Evolutionary conservation across 2,329 filamentous ascomycete species (phyloP).

Genomic region (Byssothecium circinans): DNA sequence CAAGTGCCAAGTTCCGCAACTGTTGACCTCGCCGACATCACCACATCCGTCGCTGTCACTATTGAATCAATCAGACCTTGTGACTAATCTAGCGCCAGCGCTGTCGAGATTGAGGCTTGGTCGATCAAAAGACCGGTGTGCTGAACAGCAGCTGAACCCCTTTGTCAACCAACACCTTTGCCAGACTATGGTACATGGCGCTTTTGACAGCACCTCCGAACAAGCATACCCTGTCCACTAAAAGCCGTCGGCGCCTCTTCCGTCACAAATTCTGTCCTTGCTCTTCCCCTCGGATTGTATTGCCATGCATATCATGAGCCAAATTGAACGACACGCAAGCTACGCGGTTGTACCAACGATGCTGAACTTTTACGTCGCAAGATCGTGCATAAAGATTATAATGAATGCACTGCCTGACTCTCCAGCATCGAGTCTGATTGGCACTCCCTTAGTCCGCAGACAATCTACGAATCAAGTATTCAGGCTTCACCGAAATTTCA

Average conservation of each 20-base stretch:
- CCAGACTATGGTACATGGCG: neutral
- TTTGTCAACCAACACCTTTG: slow-evolving; percentile 11
- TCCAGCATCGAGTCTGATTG: neutral
- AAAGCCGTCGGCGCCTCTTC: slow-evolving; percentile 1
- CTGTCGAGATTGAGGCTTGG: neutral
- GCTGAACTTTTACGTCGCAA: neutral
- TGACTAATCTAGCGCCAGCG: slow-evolving; percentile 8
- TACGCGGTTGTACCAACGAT: neutral
- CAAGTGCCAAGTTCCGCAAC: slow-evolving; percentile 20
- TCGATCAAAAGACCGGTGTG: slow-evolving; percentile 16
- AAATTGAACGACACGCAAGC: slow-evolving; percentile 13
- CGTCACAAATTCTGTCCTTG: slow-evolving; percentile 18
- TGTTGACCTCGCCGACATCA: slow-evolving; percentile 34
- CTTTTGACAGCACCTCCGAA: slow-evolving; percentile 3
- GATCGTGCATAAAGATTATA: neutral
- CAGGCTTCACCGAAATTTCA: slow-evolving; percentile 1
- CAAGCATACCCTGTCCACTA: slow-evolving; percentile 4
- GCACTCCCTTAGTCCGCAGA: neutral
- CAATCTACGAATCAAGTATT: neutral
- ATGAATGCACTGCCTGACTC: neutral
- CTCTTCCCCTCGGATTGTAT: slow-evolving; percentile 4
- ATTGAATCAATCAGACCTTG: slow-evolving; percentile 17
- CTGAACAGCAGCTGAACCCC: slow-evolving; percentile 17
- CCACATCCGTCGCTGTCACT: slow-evolving; percentile 15
- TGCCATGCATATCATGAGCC: slow-evolving; percentile 16